Evolutionary conservation across 768 basidiomycete species (phyloP).

Genomic region (Daedaleopsis nitida): DNA sequence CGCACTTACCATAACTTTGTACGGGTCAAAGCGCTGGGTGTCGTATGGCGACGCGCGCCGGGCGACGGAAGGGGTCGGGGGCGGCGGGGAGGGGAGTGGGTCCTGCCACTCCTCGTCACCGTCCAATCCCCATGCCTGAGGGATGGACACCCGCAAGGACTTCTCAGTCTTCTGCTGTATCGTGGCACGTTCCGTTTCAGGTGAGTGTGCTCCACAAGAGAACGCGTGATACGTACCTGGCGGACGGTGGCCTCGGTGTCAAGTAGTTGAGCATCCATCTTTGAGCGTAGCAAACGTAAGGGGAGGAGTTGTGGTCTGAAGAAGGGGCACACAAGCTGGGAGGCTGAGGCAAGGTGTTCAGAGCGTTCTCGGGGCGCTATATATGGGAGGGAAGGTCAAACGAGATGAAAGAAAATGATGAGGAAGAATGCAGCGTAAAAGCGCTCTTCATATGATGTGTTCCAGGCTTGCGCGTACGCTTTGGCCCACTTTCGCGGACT

Average conservation of each 20-base stretch:
- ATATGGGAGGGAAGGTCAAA: neutral
- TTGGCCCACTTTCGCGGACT: too few species aligned
- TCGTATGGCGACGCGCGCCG: constrained; percentile 6
- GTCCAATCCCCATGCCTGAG: neutral
- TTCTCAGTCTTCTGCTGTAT: neutral
- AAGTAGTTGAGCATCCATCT: constrained; percentile 4
- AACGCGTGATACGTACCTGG: neutral
- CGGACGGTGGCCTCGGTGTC: neutral
- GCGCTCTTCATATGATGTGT: neutral
- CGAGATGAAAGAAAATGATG: neutral
- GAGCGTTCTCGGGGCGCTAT: neutral
- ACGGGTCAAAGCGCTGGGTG: constrained; percentile 13
- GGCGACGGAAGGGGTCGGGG: constrained; percentile 1
- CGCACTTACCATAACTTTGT: constrained; percentile 7
- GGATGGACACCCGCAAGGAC: constrained; percentile 1
- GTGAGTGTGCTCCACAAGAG: neutral
- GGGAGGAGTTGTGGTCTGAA: neutral
- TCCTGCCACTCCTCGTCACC: constrained; percentile 1
- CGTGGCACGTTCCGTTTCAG: neutral
- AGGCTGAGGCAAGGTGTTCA: neutral
- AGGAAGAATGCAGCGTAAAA: neutral
- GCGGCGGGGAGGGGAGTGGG: constrained; percentile 9
- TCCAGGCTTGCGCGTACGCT: too few species aligned
- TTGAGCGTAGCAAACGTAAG: neutral
- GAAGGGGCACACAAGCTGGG: neutral